A percentile compares a stretch with the other conserved stretches of the same genome.
Conservation (phyloP, 441 rosid genomes). For the Adansonia gregorii region DNA sequence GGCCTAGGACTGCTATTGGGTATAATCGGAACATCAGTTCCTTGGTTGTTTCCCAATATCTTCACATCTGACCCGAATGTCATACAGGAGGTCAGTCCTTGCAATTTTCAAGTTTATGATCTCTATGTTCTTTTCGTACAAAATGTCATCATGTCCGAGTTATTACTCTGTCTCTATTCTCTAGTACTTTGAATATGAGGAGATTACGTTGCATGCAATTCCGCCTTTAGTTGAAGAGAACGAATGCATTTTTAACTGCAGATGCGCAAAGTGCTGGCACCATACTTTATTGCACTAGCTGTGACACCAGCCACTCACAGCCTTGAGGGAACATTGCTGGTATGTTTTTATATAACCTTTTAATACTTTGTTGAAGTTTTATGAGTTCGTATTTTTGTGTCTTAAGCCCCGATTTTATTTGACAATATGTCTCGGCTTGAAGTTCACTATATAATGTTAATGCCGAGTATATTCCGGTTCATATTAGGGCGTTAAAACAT, state of each 20-base stretch:
- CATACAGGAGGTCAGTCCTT: constrained; percentile 60
- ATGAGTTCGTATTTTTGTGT: neutral
- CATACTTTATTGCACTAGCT: constrained; percentile 65
- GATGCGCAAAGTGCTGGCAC: constrained; percentile 82
- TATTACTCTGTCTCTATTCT: neutral
- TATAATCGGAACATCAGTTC: constrained; percentile 66
- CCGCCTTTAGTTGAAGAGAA: neutral
- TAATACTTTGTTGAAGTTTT: neutral
- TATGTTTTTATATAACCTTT: constrained; percentile 28
- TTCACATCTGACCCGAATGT: constrained; percentile 71
- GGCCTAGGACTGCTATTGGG: constrained; percentile 67
- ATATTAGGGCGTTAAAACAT: neutral
- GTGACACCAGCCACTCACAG: constrained; percentile 68
- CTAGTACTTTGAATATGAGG: neutral
- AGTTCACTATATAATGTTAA: neutral
- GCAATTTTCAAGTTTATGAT: neutral
- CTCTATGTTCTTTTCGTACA: neutral
- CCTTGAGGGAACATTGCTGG: constrained; percentile 96
- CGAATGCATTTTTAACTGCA: constrained; percentile 39
- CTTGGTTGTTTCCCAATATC: constrained; percentile 70
- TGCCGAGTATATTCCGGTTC: neutral
- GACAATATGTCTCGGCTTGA: neutral
- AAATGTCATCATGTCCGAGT: neutral
- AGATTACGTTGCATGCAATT: neutral
- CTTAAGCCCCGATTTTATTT: neutral